phyloP scores from a whole-genome alignment of 2,329 filamentous ascomycete species.

The Fusarium incarnatum region DNA sequence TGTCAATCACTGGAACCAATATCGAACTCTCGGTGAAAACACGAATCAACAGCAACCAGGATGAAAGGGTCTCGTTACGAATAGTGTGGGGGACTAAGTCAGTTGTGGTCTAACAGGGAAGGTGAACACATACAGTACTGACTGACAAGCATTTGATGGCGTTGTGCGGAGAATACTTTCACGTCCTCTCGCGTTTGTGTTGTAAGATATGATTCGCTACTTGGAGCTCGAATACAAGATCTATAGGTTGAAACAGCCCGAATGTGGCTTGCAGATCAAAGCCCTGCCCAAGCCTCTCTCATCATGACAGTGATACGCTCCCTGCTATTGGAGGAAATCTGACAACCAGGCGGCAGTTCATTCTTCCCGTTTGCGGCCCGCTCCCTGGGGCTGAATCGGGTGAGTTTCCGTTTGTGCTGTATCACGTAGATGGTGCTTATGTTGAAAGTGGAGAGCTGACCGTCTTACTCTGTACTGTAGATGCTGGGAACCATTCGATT shows the following conservation, averaged over 20 bases:
- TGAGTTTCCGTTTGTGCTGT: constrained; percentile 22
- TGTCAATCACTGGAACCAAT: constrained; percentile 56
- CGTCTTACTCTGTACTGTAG: constrained; percentile 8
- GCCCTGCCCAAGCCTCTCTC: constrained; percentile 25
- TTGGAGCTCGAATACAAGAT: constrained; percentile 30
- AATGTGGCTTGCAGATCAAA: constrained; percentile 36
- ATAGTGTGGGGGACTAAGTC: neutral
- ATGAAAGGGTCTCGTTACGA: neutral
- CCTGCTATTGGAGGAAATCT: constrained; percentile 19
- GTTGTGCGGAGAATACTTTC: constrained; percentile 41
- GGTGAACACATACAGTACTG: neutral
- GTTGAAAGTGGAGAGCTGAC: constrained; percentile 12
- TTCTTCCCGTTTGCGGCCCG: constrained; percentile 30
- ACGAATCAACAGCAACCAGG: neutral
- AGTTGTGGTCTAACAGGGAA: neutral
- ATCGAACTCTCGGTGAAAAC: constrained; percentile 38
- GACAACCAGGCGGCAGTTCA: constrained; percentile 24
- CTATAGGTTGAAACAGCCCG: constrained; percentile 29
- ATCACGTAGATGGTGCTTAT: constrained; percentile 14
- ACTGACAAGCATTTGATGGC: constrained; percentile 41
- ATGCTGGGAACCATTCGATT: constrained; percentile 1
- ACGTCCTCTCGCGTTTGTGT: constrained; percentile 29
- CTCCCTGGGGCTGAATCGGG: constrained; percentile 16
- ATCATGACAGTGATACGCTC: constrained; percentile 13
- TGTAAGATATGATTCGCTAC: constrained; percentile 38